Evolutionary conservation across 2,329 filamentous ascomycete genomes (phyloP).

Genomic region (Lachnellula willkommii): DNA sequence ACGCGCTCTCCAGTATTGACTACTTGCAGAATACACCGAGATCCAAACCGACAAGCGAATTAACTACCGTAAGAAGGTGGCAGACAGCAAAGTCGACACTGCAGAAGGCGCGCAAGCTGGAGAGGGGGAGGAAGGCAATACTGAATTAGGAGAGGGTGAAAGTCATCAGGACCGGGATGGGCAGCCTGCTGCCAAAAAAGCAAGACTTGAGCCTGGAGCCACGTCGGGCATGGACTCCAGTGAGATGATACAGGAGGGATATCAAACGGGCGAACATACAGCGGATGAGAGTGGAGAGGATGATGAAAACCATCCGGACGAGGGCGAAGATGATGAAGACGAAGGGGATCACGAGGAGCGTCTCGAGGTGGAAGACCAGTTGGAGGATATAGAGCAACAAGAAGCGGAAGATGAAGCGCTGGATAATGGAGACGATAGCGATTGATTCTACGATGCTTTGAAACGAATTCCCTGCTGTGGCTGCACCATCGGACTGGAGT

Average conservation of each 20-base stretch:
- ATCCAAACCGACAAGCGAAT: conserved; percentile 70
- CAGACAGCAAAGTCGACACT: conserved; percentile 51
- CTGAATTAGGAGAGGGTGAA: conserved; percentile 15
- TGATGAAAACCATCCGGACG: conserved; percentile 38
- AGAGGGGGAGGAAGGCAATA: conserved; percentile 7
- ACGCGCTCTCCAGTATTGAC: background rate
- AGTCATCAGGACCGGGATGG: conserved; percentile 23
- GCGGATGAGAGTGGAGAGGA: conserved; percentile 33
- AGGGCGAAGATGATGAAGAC: conserved; percentile 41
- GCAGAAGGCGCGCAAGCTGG: background rate
- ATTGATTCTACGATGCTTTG: conserved; percentile 13
- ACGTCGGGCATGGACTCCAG: conserved; percentile 32
- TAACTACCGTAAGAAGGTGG: conserved; percentile 64
- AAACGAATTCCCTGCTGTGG: no score
- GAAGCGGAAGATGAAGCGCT: conserved; percentile 51
- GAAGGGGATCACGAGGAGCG: conserved; percentile 51
- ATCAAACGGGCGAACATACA: conserved; percentile 36
- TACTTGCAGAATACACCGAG: conserved; percentile 56
- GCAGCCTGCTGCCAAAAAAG: conserved; percentile 29
- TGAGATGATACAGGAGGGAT: conserved; percentile 40
- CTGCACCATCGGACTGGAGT: background rate
- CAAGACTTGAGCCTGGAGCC: conserved; percentile 39
- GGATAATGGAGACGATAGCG: conserved; percentile 50
- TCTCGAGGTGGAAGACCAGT: conserved; percentile 48
- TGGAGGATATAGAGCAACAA: conserved; percentile 49